Conservation (phyloP, 768 basidiomycete species). For the Amanita pallidorosea region DNA sequence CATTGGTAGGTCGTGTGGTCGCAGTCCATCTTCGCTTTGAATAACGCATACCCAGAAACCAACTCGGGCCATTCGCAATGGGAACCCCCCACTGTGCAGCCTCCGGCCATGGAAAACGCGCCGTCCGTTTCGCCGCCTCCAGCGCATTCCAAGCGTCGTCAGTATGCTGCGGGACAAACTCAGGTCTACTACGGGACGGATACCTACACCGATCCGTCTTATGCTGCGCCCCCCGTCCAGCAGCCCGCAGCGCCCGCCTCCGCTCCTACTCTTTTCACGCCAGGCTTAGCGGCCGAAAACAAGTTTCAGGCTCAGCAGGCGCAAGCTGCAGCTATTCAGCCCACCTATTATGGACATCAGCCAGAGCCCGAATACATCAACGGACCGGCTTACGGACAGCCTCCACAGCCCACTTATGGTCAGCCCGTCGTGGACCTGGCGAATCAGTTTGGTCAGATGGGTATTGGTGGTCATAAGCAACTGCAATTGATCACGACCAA, state of each 20-base stretch:
- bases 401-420: constrained; percentile 26
- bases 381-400: constrained; percentile 27
- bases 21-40: background rate
- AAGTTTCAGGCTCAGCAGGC: constrained; percentile 59
- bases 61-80: constrained; percentile 79
- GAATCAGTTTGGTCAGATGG: constrained; percentile 87
- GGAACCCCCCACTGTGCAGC: constrained; percentile 57
- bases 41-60: constrained; percentile 46
- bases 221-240: constrained; percentile 24
- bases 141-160: constrained; percentile 59
- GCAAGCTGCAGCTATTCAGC: constrained; percentile 24
- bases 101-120: constrained; percentile 25
- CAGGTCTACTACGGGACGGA: constrained; percentile 71
- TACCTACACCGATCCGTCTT: constrained; percentile 32
- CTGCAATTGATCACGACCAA: constrained; percentile 81
- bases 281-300: constrained; percentile 64
- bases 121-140: constrained; percentile 34
- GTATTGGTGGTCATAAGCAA: constrained; percentile 65
- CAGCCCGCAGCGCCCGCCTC: constrained; percentile 27
- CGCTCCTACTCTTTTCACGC: constrained; percentile 65
- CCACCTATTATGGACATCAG: constrained; percentile 30
- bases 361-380: constrained; percentile 38
- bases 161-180: constrained; percentile 91
- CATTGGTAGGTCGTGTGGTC: constrained; percentile 52
- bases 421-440: constrained; percentile 56